phyloP scores from a whole-genome alignment of 2,329 filamentous ascomycete genomes.

The Penicillium decumbens region DNA sequence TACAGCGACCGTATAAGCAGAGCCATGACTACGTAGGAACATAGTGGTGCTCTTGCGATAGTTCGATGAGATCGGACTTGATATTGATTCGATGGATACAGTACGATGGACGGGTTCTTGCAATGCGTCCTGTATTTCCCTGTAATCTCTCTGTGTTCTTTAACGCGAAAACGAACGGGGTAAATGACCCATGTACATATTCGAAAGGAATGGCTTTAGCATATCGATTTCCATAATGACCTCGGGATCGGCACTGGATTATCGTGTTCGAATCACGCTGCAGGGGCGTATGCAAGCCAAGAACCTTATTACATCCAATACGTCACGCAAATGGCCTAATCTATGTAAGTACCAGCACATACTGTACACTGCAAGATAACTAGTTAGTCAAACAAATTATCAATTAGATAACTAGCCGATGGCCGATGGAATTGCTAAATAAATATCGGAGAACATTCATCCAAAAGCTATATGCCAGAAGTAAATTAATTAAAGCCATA shows the following conservation, averaged over 20 bases:
- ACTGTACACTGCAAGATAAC: too few species aligned
- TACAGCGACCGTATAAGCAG: too few species aligned
- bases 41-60: too few species aligned
- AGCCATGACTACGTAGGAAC: too few species aligned
- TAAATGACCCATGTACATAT: background rate
- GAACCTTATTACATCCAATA: background rate
- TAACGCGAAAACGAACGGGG: background rate
- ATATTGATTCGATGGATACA: background rate
- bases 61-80: background rate
- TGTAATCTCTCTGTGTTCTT: background rate
- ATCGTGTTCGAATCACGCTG: background rate
- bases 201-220: background rate
- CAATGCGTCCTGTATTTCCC: background rate
- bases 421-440: background rate
- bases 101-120: background rate
- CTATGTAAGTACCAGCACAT: too few species aligned
- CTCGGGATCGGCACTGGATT: background rate
- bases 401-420: background rate
- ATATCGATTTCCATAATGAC: background rate
- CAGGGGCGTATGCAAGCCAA: background rate
- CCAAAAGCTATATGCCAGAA: background rate
- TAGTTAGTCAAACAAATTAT: background rate
- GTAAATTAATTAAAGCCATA: background rate
- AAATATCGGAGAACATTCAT: background rate
- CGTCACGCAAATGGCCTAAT: background rate